These are phyloP conservation scores for Daldinia sp. DNA, from an alignment of 2,329 filamentous ascomycete genomes.

Conservation along the genomic window DNA sequence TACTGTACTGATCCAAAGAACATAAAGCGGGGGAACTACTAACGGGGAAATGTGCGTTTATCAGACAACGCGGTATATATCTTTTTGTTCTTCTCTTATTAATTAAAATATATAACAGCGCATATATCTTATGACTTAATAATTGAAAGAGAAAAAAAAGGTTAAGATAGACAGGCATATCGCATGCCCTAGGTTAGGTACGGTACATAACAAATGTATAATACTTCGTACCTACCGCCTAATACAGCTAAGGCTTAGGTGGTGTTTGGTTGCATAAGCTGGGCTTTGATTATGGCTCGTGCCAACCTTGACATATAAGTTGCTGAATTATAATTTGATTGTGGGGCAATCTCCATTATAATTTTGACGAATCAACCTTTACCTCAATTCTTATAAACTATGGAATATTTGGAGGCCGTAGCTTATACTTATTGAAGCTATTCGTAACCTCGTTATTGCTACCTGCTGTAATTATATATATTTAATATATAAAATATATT, in stretches of 20 bases:
- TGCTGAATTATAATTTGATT: too few relatives aligned
- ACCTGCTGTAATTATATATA: too few relatives aligned
- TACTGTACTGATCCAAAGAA: slow-evolving; percentile 3
- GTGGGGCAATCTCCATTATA: too few relatives aligned
- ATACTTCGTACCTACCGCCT: neutral
- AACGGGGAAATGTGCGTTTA: neutral
- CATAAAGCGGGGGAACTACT: slow-evolving; percentile 33
- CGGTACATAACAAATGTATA: neutral
- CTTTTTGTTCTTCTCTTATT: neutral
- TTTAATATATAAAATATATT: too few relatives aligned
- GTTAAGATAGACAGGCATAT: neutral
- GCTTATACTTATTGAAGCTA: too few relatives aligned
- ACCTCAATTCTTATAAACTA: too few relatives aligned
- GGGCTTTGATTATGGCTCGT: too few relatives aligned
- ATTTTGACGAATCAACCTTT: too few relatives aligned
- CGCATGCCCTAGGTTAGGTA: neutral
- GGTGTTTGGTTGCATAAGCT: too few relatives aligned
- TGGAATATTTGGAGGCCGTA: too few relatives aligned
- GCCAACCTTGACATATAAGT: too few relatives aligned
- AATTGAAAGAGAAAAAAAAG: neutral
- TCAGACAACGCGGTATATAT: slow-evolving; percentile 11
- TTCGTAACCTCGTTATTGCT: too few relatives aligned
- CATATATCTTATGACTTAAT: neutral
- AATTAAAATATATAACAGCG: neutral
- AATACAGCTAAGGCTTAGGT: slow-evolving; percentile 6